phyloP scores from a whole-genome alignment of 202 grass and related monocot genomes.

The Panicum virgatum region DNA sequence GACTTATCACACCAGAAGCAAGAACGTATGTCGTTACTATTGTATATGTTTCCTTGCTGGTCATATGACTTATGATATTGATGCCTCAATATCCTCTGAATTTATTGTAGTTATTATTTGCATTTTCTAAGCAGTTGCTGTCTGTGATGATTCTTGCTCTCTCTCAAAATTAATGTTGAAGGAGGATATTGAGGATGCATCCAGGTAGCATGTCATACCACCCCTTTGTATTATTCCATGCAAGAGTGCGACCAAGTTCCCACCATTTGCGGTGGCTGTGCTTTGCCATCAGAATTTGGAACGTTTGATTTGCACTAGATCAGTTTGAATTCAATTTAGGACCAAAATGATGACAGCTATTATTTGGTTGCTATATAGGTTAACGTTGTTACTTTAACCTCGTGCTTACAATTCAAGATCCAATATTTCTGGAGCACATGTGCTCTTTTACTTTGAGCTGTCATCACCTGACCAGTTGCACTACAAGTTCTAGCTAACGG shows the following conservation, averaged over 20 bases:
- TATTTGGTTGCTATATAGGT: not conserved
- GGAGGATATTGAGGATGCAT: conserved; percentile 46
- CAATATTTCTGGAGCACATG: not conserved
- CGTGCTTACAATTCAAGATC: not conserved
- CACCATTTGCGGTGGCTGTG: not conserved
- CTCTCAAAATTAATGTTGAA: conserved; percentile 55
- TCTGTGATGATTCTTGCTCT: conserved; percentile 39
- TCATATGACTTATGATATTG: not conserved
- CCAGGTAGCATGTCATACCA: conserved; percentile 45
- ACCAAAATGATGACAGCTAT: not conserved
- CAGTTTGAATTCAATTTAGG: not conserved
- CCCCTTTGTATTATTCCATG: not conserved
- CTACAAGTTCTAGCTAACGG: not conserved
- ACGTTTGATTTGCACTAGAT: conserved; percentile 5
- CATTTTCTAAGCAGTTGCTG: conserved; percentile 36
- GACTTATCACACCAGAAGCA: conserved; percentile 33
- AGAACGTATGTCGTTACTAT: conserved; percentile 39
- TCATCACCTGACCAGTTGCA: not conserved
- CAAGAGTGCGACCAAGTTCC: not conserved
- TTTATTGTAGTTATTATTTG: not conserved
- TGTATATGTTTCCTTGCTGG: conserved; percentile 5
- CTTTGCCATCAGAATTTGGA: not conserved
- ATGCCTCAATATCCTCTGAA: conserved; percentile 14
- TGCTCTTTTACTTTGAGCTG: not conserved
- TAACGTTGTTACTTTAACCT: not conserved